Percentiles rank a stretch among this genome's conserved stretches.
Evolutionary conservation across 2,329 filamentous ascomycete species (phyloP).

Genomic region (Immersiporthe knoxdaviesiana): DNA sequence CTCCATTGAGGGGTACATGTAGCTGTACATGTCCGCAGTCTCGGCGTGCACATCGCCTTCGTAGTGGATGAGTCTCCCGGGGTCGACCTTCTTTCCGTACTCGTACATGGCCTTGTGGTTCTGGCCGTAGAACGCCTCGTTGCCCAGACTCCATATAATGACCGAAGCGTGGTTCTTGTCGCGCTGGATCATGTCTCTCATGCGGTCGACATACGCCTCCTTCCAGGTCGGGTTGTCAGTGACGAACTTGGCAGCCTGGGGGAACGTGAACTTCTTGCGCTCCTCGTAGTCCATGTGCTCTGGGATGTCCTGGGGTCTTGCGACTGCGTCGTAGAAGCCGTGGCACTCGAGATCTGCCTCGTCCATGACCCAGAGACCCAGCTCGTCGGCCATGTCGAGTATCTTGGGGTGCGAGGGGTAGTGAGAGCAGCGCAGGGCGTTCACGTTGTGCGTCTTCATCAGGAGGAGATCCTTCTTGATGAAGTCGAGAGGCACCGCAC

Average conservation of each 20-base stretch:
- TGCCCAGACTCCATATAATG: constrained; percentile 74
- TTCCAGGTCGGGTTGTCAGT: constrained; percentile 65
- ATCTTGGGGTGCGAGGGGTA: constrained; percentile 66
- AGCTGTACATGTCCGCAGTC: constrained; percentile 67
- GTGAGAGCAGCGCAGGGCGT: constrained; percentile 70
- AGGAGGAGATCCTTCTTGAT: constrained; percentile 64
- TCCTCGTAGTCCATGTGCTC: constrained; percentile 63
- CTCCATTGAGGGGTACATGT: constrained; percentile 66
- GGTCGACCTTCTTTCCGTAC: constrained; percentile 61
- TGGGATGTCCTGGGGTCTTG: constrained; percentile 54
- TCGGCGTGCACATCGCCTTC: constrained; percentile 65
- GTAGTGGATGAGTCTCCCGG: constrained; percentile 65
- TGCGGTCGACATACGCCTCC: constrained; percentile 69
- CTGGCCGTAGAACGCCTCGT: constrained; percentile 72
- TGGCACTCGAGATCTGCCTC: constrained; percentile 58
- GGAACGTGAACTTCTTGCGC: constrained; percentile 60
- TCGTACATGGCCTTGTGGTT: constrained; percentile 72
- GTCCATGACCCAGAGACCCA: constrained; percentile 65
- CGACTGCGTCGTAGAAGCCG: constrained; percentile 55
- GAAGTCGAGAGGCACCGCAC: constrained; percentile 65
- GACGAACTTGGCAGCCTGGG: constrained; percentile 59
- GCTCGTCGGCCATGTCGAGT: constrained; percentile 64
- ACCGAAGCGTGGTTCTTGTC: constrained; percentile 74
- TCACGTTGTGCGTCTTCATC: constrained; percentile 75
- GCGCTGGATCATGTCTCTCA: constrained; percentile 64